These are phyloP conservation scores for Wickerhamomyces sydowiorum DNA, from an alignment of 805 yeast species.

Conservation along the genomic window DNA sequence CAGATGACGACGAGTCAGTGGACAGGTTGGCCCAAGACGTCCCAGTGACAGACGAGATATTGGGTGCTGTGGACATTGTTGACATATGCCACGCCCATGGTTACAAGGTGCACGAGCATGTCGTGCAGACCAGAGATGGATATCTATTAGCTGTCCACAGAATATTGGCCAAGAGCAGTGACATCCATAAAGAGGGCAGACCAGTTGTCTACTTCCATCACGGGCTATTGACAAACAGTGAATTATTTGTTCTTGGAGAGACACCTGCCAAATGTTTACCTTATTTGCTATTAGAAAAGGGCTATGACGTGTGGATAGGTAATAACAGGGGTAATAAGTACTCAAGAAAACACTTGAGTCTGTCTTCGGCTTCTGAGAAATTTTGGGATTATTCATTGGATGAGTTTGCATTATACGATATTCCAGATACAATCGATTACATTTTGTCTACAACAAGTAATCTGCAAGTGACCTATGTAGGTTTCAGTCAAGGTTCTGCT, in stretches of 20 bases:
- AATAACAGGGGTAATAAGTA: slow-evolving; percentile 92
- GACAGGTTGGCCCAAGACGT: slow-evolving; percentile 4
- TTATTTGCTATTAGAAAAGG: slow-evolving; percentile 64
- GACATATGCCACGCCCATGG: slow-evolving; percentile 59
- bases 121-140: slow-evolving; percentile 64
- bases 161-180: slow-evolving; percentile 19
- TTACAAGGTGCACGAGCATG: slow-evolving; percentile 57
- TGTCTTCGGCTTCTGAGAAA: slow-evolving; percentile 25
- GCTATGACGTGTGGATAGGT: slow-evolving; percentile 95
- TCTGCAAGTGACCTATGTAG: slow-evolving; percentile 58
- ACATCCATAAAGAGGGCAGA: slow-evolving; percentile 2
- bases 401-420: slow-evolving; percentile 87
- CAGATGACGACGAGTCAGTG: slow-evolving; percentile 5
- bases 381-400: slow-evolving; percentile 93
- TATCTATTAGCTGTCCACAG: slow-evolving; percentile 67
- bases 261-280: slow-evolving; percentile 49
- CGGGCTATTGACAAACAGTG: slow-evolving; percentile 76
- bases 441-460: slow-evolving; percentile 47
- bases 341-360: slow-evolving; percentile 34
- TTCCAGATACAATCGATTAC: slow-evolving; percentile 77
- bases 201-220: slow-evolving; percentile 74
- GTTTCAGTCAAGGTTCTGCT: slow-evolving; percentile 92
- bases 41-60: slow-evolving; percentile 5
- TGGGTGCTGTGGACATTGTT: slow-evolving; percentile 30
- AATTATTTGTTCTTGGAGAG: slow-evolving; percentile 46